phyloP scores from a whole-genome alignment of 2,329 filamentous ascomycete species.

The Colletotrichum camelliae region DNA sequence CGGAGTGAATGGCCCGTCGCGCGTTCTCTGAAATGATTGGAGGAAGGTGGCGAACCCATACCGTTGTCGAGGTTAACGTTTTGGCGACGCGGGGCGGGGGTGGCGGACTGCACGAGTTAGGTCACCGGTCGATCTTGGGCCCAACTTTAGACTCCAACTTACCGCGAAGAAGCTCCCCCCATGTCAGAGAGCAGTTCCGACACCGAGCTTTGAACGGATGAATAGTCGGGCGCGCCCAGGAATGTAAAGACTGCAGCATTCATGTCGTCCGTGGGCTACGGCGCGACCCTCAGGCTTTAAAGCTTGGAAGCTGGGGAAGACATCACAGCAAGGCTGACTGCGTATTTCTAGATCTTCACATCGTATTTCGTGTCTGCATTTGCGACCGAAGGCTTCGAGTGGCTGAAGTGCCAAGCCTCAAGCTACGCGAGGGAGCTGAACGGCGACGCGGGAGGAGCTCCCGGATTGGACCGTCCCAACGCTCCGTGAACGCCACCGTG shows the following conservation, averaged over 20 bases:
- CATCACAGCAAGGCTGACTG: not conserved
- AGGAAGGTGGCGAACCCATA: constrained; percentile 19
- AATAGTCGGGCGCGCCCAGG: not conserved
- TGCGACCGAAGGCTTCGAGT: not conserved
- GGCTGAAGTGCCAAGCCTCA: not conserved
- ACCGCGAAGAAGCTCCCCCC: constrained; percentile 12
- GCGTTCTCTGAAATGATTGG: constrained; percentile 17
- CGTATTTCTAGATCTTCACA: not conserved
- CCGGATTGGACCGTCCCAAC: not conserved
- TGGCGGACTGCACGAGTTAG: not conserved
- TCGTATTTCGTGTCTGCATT: constrained; percentile 15
- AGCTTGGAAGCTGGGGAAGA: not conserved
- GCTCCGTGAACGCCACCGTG: not conserved
- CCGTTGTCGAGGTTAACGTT: constrained; percentile 12
- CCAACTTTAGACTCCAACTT: not conserved
- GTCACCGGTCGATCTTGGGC: not conserved
- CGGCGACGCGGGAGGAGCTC: not conserved
- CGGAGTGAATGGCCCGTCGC: constrained; percentile 9
- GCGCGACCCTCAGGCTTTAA: not conserved
- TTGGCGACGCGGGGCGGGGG: constrained; percentile 14
- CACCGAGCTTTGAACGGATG: not conserved
- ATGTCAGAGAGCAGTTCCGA: not conserved
- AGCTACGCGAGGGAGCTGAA: not conserved
- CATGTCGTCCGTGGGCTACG: not conserved
- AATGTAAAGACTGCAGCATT: not conserved